Percentiles rank a stretch among this genome's conserved stretches.
These are phyloP conservation scores for Blastobotrys malaysiensis DNA, from an alignment of 1,139 yeast genomes.

Conservation along the genomic window DNA sequence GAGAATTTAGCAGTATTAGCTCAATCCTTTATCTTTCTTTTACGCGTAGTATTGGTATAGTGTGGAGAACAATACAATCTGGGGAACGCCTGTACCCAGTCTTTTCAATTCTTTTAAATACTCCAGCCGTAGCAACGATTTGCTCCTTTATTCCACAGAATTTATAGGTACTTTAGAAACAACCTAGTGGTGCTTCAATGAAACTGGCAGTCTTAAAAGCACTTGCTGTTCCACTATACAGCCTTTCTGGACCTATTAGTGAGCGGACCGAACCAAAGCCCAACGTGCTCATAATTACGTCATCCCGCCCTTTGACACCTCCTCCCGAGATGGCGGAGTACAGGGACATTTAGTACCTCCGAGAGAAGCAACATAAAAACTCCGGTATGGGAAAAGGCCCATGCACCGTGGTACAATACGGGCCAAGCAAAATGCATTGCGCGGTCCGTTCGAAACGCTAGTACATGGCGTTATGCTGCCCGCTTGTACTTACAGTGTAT, in stretches of 20 bases:
- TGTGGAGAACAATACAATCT: neutral
- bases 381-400: neutral
- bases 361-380: neutral
- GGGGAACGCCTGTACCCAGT: too few species aligned
- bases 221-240: neutral
- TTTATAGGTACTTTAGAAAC: neutral
- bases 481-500: neutral
- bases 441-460: neutral
- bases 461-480: neutral
- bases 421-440: neutral
- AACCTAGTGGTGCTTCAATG: neutral
- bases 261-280: neutral
- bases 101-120: neutral
- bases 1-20: too few species aligned
- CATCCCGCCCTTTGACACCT: neutral
- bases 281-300: neutral
- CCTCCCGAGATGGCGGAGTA: neutral
- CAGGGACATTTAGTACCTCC: neutral
- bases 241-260: neutral
- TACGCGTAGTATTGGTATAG: too few species aligned
- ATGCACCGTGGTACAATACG: neutral
- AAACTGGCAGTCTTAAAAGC: neutral
- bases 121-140: neutral
- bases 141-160: neutral
- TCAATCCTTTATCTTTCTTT: too few species aligned